Evolutionary conservation across 1,139 yeast species (phyloP).

Genomic region (Yamadazyma dendronema): DNA sequence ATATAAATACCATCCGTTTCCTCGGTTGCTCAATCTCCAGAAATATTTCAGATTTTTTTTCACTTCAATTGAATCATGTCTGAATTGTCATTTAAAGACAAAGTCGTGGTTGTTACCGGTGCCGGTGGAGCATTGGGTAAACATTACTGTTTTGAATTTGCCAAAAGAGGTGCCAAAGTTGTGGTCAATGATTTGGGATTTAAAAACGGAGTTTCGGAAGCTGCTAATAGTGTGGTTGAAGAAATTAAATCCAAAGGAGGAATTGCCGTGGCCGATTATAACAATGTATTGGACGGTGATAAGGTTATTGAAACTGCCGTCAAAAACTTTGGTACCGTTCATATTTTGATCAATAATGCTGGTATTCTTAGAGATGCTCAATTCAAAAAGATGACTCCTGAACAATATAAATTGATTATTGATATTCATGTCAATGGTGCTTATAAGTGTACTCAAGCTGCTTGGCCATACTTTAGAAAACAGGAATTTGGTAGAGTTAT

Average conservation of each 20-base stretch:
- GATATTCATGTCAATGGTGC: conserved; percentile 92
- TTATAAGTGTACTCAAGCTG: conserved; percentile 80
- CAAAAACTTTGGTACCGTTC: conserved; percentile 84
- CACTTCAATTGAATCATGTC: conserved; percentile 23
- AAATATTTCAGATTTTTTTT: neutral
- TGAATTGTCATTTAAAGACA: conserved; percentile 59
- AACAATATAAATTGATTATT: conserved; percentile 75
- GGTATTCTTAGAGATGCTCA: conserved; percentile 82
- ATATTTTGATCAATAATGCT: conserved; percentile 88
- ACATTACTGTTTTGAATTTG: conserved; percentile 83
- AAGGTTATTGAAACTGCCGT: conserved; percentile 85
- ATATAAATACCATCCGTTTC: conserved; percentile 3
- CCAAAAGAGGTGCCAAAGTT: conserved; percentile 85
- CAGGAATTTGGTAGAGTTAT: conserved; percentile 87
- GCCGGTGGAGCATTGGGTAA: conserved; percentile 97
- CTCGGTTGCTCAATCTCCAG: conserved; percentile 5
- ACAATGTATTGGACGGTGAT: conserved; percentile 86
- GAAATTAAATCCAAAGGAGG: conserved; percentile 81
- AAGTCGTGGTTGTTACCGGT: conserved; percentile 91
- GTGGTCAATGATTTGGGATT: conserved; percentile 91
- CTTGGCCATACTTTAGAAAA: conserved; percentile 86
- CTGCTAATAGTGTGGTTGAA: conserved; percentile 87
- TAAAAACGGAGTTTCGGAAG: conserved; percentile 60
- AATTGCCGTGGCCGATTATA: conserved; percentile 89
- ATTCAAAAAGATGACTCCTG: conserved; percentile 78